Evolutionary conservation across 2,329 filamentous ascomycete genomes (phyloP).

Genomic region (Cladophialophora exuberans): DNA sequence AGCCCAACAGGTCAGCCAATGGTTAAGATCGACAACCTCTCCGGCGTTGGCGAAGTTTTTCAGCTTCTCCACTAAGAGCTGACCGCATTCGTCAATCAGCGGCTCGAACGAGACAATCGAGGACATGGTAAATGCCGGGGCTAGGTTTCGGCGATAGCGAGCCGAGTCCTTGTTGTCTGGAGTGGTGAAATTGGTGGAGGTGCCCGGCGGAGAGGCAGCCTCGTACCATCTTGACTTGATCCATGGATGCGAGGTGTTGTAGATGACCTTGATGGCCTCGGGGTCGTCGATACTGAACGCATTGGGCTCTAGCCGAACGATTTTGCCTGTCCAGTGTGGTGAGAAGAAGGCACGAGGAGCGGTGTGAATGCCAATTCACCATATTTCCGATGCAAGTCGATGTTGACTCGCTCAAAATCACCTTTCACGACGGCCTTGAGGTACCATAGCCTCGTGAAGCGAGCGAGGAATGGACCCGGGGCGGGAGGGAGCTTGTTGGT

Average conservation of each 20-base stretch:
- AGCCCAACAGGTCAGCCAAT: constrained; percentile 48
- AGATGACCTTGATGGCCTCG: constrained; percentile 1
- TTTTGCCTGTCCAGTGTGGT: background rate
- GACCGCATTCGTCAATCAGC: constrained; percentile 74
- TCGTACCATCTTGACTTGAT: background rate
- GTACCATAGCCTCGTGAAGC: constrained; percentile 45
- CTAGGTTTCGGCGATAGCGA: constrained; percentile 65
- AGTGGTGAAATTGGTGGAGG: constrained; percentile 1
- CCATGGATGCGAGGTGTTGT: constrained; percentile 1
- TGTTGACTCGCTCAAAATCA: constrained; percentile 41
- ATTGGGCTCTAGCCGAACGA: background rate
- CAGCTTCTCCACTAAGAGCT: constrained; percentile 34
- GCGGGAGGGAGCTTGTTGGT: background rate
- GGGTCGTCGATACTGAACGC: background rate
- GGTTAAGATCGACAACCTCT: constrained; percentile 32
- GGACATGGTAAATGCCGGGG: constrained; percentile 62
- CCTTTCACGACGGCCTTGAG: constrained; percentile 42
- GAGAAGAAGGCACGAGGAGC: background rate
- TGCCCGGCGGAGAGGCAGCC: background rate
- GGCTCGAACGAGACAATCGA: constrained; percentile 56
- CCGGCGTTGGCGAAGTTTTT: constrained; percentile 38
- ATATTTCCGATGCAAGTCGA: constrained; percentile 43
- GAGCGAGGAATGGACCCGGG: constrained; percentile 46
- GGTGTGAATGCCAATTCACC: constrained; percentile 34
- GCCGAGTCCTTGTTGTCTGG: constrained; percentile 1